Evolutionary conservation across 768 basidiomycete species (phyloP).

Genomic region (Tulasnella sp.): DNA sequence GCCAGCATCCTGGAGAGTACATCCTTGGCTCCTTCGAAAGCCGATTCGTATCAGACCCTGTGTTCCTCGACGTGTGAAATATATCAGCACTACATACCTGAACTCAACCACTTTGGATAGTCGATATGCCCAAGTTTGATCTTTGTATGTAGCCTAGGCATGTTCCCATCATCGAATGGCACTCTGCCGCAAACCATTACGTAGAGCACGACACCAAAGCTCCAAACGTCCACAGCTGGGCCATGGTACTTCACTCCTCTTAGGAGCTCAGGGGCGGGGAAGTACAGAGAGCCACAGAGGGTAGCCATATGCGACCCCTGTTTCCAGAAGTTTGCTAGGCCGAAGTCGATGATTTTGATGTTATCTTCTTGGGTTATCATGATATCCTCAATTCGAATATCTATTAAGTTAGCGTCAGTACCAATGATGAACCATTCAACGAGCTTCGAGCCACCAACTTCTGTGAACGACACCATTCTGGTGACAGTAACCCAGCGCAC

Average conservation of each 20-base stretch:
- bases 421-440: too few species aligned
- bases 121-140: conserved; percentile 96
- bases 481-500: conserved; percentile 94
- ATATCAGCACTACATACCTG: conserved; percentile 48
- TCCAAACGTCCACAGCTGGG: conserved; percentile 98
- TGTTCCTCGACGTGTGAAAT: too few species aligned
- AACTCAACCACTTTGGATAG: conserved; percentile 92
- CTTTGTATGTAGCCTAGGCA: conserved; percentile 97
- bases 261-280: conserved; percentile 93
- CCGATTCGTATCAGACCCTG: too few species aligned
- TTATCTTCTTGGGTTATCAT: conserved; percentile 96
- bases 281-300: conserved; percentile 96
- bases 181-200: conserved; percentile 98
- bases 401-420: conserved; percentile 14
- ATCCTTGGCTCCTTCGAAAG: conserved; percentile 77
- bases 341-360: conserved; percentile 99
- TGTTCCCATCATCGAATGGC: conserved; percentile 97
- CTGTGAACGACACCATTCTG: conserved; percentile 96
- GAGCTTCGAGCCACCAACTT: conserved; percentile 25
- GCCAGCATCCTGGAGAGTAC: conserved; percentile 92
- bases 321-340: conserved; percentile 90
- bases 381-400: conserved; percentile 99
- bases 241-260: conserved; percentile 96
- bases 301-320: conserved; percentile 75
- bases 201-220: conserved; percentile 96